Base-by-base conservation (phyloP, 176 grass and related monocot genomes). In the Otatea glauca region DNA sequence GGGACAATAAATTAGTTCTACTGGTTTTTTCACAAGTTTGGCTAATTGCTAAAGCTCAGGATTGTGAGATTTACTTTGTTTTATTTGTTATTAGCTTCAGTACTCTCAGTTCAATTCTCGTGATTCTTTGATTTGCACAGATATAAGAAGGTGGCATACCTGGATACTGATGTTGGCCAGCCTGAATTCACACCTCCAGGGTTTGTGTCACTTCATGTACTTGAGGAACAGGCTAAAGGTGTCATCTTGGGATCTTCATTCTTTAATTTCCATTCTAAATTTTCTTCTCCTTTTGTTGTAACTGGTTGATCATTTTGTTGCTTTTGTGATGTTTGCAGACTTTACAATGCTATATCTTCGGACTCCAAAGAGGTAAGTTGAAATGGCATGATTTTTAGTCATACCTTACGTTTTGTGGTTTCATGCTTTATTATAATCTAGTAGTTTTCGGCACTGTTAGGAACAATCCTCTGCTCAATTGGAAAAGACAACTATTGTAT, bases 101-200 rank as follows among this genome's bases (percentile, higher is more conserved):
- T 86, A 44, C 45, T 74, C 24, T 68, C 41, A 15, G 38, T 48
- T 48, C 37, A 67, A 21, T 68, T 81, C 50, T 49, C 50, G 15
- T 62, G 35, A 37, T 70, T 84, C 21, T 60, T 84, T 73, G 13
- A 39, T 51, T 72, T 89, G 9, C 34, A 66, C 58, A 97, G 94
- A 74, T 97, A 90, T 72, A 80, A 88, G 42, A 97, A 38, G 60
- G 91, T 93, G 10, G 91, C 83, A 5, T 96, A 89, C 83, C 54
- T 96, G 86, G 88, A 96, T 83, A 96, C 81, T 23, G 93, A 96
- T 89, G 91, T 96, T 73, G 93, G 93, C 42, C 93, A 96, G 80
- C 86, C 93, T 65, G 93, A 93, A 55, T 96, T 96, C 80, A 90
- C 86, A 1, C 41, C 91, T 83, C 88, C 91, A 43, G 93, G 93